phyloP scores from a whole-genome alignment of 345 rosid species.

The Crucihimalaya himalaica region DNA sequence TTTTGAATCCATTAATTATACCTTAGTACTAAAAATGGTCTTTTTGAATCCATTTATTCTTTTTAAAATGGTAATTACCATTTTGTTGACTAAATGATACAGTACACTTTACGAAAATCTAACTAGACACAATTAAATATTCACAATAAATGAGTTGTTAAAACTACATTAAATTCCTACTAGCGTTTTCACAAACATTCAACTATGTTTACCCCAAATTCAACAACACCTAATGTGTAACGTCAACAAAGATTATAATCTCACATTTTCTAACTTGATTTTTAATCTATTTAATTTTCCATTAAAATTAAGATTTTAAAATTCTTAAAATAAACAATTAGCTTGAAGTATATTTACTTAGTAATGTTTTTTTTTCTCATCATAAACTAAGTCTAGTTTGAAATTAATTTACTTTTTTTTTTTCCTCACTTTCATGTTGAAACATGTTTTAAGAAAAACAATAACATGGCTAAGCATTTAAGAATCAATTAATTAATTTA shows the following conservation, averaged over 20 bases:
- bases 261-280: conserved; percentile 21
- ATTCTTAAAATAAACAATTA: not conserved
- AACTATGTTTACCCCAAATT: conserved; percentile 41
- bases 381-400: not conserved
- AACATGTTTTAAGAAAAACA: not conserved
- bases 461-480: not conserved
- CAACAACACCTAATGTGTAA: conserved; percentile 35
- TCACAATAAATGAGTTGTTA: conserved; percentile 14
- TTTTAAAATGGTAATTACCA: conserved; percentile 21
- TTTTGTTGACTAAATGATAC: conserved; percentile 38
- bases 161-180: conserved; percentile 6
- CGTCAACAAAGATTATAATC: conserved; percentile 26
- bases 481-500: not conserved
- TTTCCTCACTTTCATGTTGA: not conserved
- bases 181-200: conserved; percentile 41
- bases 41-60: not conserved
- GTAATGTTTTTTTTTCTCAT: not conserved
- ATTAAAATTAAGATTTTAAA: not conserved
- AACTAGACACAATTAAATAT: conserved; percentile 16
- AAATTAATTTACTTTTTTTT: not conserved
- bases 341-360: not conserved
- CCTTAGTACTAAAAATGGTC: conserved; percentile 21
- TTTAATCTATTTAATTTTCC: not conserved
- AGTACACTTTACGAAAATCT: conserved; percentile 11
- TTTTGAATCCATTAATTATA: not conserved